Percentiles rank a stretch among this genome's conserved stretches.
Evolutionary conservation across 2,329 filamentous ascomycete genomes (phyloP).

Genomic region (Arthroderma sp.): DNA sequence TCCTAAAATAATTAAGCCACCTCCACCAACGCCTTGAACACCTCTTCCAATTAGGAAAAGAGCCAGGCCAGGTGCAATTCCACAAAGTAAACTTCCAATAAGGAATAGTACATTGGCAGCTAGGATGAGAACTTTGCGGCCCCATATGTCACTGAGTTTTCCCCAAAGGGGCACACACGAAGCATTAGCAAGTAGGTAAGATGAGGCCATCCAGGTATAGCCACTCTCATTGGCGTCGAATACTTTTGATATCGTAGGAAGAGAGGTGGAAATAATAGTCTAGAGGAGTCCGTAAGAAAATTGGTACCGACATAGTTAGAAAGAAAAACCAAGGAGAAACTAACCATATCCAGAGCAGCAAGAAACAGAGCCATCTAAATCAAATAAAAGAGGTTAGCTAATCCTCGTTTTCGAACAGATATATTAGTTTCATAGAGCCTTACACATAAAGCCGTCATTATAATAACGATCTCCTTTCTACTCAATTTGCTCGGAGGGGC

Average conservation of each 20-base stretch:
- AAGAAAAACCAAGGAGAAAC: constrained; percentile 1
- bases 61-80: constrained; percentile 43
- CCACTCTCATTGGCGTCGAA: constrained; percentile 25
- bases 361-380: constrained; percentile 46
- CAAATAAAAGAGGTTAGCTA: background rate
- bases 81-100: constrained; percentile 49
- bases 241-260: constrained; percentile 25
- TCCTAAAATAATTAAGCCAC: constrained; percentile 50
- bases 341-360: constrained; percentile 47
- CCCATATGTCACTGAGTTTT: constrained; percentile 56
- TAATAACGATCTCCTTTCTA: constrained; percentile 10
- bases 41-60: constrained; percentile 52
- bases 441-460: constrained; percentile 16
- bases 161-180: constrained; percentile 42
- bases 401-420: background rate
- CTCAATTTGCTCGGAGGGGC: constrained; percentile 6
- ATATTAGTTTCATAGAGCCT: background rate
- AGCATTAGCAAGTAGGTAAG: constrained; percentile 27
- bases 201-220: constrained; percentile 31
- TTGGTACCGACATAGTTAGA: background rate
- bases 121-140: constrained; percentile 52
- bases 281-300: background rate
- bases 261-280: constrained; percentile 27
- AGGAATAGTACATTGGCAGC: constrained; percentile 51
- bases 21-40: constrained; percentile 52